Conservation (phyloP, 2,329 filamentous ascomycete genomes). For the Microdochium bolleyi region DNA sequence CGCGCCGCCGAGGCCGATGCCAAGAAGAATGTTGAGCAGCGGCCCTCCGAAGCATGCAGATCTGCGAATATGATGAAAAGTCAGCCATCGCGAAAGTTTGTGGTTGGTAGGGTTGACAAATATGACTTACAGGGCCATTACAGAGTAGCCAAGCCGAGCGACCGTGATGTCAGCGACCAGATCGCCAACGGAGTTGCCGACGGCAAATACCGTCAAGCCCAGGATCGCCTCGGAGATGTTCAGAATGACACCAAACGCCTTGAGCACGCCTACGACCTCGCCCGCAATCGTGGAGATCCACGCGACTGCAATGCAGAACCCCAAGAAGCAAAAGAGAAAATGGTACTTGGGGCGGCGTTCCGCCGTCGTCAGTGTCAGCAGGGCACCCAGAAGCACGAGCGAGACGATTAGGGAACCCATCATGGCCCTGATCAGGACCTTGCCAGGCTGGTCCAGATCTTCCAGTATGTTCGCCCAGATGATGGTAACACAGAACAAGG, state of each 20-base stretch:
- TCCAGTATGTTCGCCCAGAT: slow-evolving; percentile 62
- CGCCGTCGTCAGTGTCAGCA: slow-evolving; percentile 63
- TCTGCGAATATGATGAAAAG: slow-evolving; percentile 19
- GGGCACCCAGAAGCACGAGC: slow-evolving; percentile 52
- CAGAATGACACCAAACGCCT: slow-evolving; percentile 84
- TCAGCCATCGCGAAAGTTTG: background rate
- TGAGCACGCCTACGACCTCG: slow-evolving; percentile 91
- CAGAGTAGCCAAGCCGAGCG: slow-evolving; percentile 84
- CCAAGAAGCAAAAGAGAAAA: slow-evolving; percentile 74
- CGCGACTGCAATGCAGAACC: slow-evolving; percentile 83
- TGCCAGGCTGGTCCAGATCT: slow-evolving; percentile 44
- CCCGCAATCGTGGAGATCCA: slow-evolving; percentile 97
- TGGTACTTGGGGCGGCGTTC: slow-evolving; percentile 64
- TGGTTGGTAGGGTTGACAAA: too few relatives aligned
- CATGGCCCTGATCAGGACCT: slow-evolving; percentile 46
- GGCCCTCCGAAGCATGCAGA: slow-evolving; percentile 97
- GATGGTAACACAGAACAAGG: slow-evolving; percentile 72
- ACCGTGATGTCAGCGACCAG: slow-evolving; percentile 93
- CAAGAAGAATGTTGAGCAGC: slow-evolving; percentile 93
- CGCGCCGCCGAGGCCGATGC: slow-evolving; percentile 83
- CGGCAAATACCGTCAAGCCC: slow-evolving; percentile 90
- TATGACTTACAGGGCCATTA: slow-evolving; percentile 78
- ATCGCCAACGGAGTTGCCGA: slow-evolving; percentile 91
- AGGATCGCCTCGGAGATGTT: slow-evolving; percentile 93
- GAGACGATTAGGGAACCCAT: slow-evolving; percentile 63